A percentile compares a stretch with the other conserved stretches of the same genome.
phyloP scores from a whole-genome alignment of 495 filamentous ascomycete species.

The Penicillium cosmopolitanum region DNA sequence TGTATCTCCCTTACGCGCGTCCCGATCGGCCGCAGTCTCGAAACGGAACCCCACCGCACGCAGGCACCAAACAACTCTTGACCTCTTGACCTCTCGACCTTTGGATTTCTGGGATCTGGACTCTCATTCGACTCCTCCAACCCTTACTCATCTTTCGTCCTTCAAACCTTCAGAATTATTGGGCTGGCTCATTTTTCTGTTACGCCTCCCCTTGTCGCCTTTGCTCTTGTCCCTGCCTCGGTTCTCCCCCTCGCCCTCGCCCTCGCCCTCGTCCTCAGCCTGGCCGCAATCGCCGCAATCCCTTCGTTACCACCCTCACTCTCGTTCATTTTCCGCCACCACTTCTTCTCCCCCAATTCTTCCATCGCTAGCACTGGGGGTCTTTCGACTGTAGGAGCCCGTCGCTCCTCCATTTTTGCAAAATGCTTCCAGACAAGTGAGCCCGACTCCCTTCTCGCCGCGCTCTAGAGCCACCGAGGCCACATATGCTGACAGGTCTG shows the following conservation, averaged over 20 bases:
- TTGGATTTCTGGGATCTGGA: conserved; percentile 7
- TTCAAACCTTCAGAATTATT: conserved; percentile 20
- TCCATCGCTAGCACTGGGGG: conserved; percentile 43
- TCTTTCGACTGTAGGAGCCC: conserved; percentile 42
- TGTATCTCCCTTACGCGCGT: conserved; percentile 32
- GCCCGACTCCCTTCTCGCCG: conserved; percentile 24
- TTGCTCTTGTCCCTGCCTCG: conserved; percentile 2
- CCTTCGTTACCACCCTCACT: conserved; percentile 24
- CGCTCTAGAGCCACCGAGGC: conserved; percentile 14
- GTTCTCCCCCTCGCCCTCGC: neutral
- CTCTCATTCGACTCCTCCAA: neutral
- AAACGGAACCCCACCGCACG: conserved; percentile 41
- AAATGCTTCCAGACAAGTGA: conserved; percentile 88
- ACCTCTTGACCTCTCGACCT: neutral
- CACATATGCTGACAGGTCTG: conserved; percentile 40
- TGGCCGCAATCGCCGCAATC: conserved; percentile 3
- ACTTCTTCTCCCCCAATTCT: conserved; percentile 7
- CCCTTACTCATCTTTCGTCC: conserved; percentile 15
- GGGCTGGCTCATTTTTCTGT: conserved; percentile 35
- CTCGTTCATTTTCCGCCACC: conserved; percentile 22
- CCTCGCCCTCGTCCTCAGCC: neutral
- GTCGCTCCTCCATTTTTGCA: conserved; percentile 49
- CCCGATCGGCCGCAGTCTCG: conserved; percentile 34
- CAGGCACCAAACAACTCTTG: conserved; percentile 30
- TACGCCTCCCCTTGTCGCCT: conserved; percentile 5